Evolutionary conservation across 352 stramenopile species (phyloP), one percentile per base, ranked within the genome.

Genomic region (Pythium phragmiticola): DNA sequence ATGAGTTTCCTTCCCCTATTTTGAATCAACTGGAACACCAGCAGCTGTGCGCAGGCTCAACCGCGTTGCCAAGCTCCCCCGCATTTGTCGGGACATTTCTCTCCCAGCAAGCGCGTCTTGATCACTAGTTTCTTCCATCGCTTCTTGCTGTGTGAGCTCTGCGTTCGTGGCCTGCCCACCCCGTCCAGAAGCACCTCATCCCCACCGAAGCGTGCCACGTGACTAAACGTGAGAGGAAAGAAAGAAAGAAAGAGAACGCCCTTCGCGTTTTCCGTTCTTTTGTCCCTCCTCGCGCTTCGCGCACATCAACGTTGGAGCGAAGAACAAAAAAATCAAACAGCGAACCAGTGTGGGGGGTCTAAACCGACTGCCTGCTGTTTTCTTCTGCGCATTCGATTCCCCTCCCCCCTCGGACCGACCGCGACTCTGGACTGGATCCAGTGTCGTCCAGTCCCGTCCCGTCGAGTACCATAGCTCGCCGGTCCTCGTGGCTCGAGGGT

Each of bases 1-100:
- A 66, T 68, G 62, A 68, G 62, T 68, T 68, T 63, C 28, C 54
- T 59, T 7, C 30, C 39, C 28, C 36, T 47, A 68, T 68, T 68
- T 68, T 68, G 46, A 63, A 68, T 63, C 54, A 63, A 63, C 53
- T 37, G 54, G 41, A 57, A 30, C 30, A 61, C 30, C 42, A 63
- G 54, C 54, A 60, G 54, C 54, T 68, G 61, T 21, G 52, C 57
- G 48, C 19, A 41, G 26, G 19, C 7, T 17, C 30, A 3, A 16
- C 50, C 3, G 7, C 34, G 19, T 36, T 14, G 48, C 42, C 34
- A 9, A 28, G 39, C 42, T 7, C 46, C 14, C 41, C 30, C 46
- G 14, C 47, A 57, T 60, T 66, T 49, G 47, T 12, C 23, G 17
- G 45, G 45, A 50, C 45, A n/a, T n/a, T 33, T 33, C 45, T 21